Percentiles rank a stretch among this genome's conserved stretches.
phyloP scores from a whole-genome alignment of 805 yeast species.

The Wickerhamia fluorescens region DNA sequence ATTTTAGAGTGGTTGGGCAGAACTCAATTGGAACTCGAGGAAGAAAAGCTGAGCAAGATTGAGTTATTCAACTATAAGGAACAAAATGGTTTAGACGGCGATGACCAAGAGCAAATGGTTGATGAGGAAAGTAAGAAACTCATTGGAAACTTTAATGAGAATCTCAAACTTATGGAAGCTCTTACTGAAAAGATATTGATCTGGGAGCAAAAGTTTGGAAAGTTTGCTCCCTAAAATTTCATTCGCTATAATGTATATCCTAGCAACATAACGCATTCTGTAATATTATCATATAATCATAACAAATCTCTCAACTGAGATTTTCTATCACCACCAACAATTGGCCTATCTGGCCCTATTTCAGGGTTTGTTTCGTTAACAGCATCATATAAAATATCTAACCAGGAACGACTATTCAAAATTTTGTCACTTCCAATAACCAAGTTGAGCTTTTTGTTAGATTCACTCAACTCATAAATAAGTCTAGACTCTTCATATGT shows the following conservation, averaged over 20 bases:
- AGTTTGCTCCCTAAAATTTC: conserved; percentile 31
- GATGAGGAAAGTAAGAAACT: conserved; percentile 19
- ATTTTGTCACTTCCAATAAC: conserved; percentile 66
- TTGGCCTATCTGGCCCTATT: conserved; percentile 18
- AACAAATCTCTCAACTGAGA: conserved; percentile 33
- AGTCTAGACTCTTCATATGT: conserved; percentile 90
- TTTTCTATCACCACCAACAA: conserved; percentile 24
- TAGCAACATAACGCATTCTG: too few relatives aligned
- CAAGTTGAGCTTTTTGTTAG: conserved; percentile 52
- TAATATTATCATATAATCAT: conserved; percentile 8
- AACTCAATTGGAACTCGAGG: conserved; percentile 75
- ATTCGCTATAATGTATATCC: too few relatives aligned
- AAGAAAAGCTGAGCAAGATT: conserved; percentile 56
- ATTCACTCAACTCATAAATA: conserved; percentile 60
- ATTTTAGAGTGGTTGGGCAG: conserved; percentile 87
- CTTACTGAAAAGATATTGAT: conserved; percentile 61
- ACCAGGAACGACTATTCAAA: conserved; percentile 29
- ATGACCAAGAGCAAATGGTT: conserved; percentile 4
- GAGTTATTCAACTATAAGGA: conserved; percentile 40
- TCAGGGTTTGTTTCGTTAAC: conserved; percentile 14
- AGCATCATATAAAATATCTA: conserved; percentile 24
- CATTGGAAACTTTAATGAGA: conserved; percentile 47
- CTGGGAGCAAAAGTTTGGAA: conserved; percentile 77
- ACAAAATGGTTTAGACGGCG: conserved; percentile 6
- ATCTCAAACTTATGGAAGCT: conserved; percentile 60